Percentiles rank a stretch among this genome's conserved stretches.
These are phyloP conservation scores for Aspergillus ruber DNA, from an alignment of 2,329 filamentous ascomycete species.

Conservation along the genomic window DNA sequence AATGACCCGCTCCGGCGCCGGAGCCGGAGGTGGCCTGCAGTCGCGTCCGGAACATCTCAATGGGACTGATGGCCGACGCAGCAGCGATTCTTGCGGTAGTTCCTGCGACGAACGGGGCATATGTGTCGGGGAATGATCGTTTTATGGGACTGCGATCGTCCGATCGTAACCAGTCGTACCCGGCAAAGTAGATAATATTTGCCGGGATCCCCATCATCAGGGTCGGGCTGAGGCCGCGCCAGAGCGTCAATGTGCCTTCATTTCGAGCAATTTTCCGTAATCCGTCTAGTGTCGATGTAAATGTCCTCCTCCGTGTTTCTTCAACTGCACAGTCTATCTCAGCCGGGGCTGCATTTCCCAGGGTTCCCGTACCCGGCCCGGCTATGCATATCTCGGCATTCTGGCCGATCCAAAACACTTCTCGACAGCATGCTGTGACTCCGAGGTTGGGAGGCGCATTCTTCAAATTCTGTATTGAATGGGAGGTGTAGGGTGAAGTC, in stretches of 20 bases:
- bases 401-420: slow-evolving; percentile 94
- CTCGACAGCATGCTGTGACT: slow-evolving; percentile 88
- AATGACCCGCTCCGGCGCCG: slow-evolving; percentile 53
- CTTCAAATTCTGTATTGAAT: slow-evolving; percentile 47
- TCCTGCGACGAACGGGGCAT: slow-evolving; percentile 74
- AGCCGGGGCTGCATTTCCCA: slow-evolving; percentile 38
- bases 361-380: slow-evolving; percentile 35
- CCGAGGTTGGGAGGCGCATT: slow-evolving; percentile 78
- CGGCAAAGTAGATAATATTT: slow-evolving; percentile 98
- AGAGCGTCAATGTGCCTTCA: slow-evolving; percentile 78
- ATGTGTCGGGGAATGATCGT: slow-evolving; percentile 57
- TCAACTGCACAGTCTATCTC: slow-evolving; percentile 75
- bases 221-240: slow-evolving; percentile 91
- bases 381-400: slow-evolving; percentile 74
- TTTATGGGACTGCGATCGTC: slow-evolving; percentile 67
- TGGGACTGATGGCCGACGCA: slow-evolving; percentile 75
- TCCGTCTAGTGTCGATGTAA: slow-evolving; percentile 87
- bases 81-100: slow-evolving; percentile 71
- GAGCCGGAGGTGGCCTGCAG: slow-evolving; percentile 67
- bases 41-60: slow-evolving; percentile 89
- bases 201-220: slow-evolving; percentile 88
- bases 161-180: slow-evolving; percentile 88
- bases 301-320: slow-evolving; percentile 73
- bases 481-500: slow-evolving; percentile 52
- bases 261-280: slow-evolving; percentile 90